Evolutionary conservation across 2,329 filamentous ascomycete genomes (phyloP).

Genomic region (Clonostachys chloroleuca): DNA sequence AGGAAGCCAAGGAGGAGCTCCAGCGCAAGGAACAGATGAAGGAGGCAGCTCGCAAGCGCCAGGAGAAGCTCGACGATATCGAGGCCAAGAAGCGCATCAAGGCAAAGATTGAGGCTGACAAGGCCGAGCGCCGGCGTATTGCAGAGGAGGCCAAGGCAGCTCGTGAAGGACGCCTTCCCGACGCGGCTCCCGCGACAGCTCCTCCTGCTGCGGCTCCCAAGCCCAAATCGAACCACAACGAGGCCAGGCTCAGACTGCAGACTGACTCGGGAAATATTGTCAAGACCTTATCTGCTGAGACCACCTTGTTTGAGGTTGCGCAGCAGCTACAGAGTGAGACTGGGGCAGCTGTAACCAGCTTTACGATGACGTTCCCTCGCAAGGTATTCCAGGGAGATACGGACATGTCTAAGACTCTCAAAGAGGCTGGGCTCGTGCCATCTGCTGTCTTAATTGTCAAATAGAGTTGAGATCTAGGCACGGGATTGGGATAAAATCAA

Average conservation of each 20-base stretch:
- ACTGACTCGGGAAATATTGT: conserved; percentile 68
- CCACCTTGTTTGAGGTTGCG: conserved; percentile 89
- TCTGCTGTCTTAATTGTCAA: conserved; percentile 84
- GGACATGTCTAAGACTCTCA: conserved; percentile 86
- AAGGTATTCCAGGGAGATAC: conserved; percentile 67
- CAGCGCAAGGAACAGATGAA: conserved; percentile 87
- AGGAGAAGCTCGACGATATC: conserved; percentile 81
- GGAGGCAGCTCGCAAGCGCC: conserved; percentile 78
- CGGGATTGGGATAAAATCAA: too few species aligned
- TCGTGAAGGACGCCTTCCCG: conserved; percentile 66
- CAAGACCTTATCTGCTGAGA: conserved; percentile 86
- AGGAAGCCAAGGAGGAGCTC: conserved; percentile 87
- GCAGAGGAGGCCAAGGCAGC: conserved; percentile 81
- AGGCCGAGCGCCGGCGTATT: conserved; percentile 80
- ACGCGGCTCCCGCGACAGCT: conserved; percentile 38
- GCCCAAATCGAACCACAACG: conserved; percentile 67
- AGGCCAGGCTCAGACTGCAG: conserved; percentile 79
- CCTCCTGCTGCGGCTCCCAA: conserved; percentile 33
- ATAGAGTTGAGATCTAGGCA: conserved; percentile 18
- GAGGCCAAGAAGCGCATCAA: conserved; percentile 86
- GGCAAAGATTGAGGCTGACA: conserved; percentile 92
- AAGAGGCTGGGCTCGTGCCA: conserved; percentile 86
- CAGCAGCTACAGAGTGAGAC: conserved; percentile 69
- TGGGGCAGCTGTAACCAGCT: conserved; percentile 66
- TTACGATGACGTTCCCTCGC: conserved; percentile 81